phyloP scores from a whole-genome alignment of 768 basidiomycete species.

The Auricularia sp. region DNA sequence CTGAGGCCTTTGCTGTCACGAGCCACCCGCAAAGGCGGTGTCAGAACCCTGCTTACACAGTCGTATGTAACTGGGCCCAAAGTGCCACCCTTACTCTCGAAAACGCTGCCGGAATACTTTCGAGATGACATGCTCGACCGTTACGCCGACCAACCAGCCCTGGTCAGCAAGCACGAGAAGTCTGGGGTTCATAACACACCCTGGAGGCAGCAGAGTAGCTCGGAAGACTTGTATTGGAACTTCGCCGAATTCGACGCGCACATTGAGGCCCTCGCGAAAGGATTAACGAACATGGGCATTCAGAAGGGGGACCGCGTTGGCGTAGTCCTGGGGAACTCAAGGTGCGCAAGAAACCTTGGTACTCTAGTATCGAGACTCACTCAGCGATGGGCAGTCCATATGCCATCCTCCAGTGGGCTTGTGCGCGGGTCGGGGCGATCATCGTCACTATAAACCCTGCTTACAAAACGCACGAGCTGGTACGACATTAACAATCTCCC shows the following conservation, averaged over 20 bases:
- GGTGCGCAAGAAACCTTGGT: slow-evolving; percentile 30
- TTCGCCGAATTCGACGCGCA: slow-evolving; percentile 60
- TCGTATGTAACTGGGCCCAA: slow-evolving; percentile 50
- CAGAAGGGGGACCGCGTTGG: slow-evolving; percentile 67
- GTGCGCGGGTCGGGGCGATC: slow-evolving; percentile 74
- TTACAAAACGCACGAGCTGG: slow-evolving; percentile 61
- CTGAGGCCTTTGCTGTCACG: too few relatives aligned
- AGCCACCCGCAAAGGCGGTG: background rate
- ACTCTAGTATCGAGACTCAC: background rate
- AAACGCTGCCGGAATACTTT: slow-evolving; percentile 58
- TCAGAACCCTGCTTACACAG: slow-evolving; percentile 22
- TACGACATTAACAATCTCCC: slow-evolving; percentile 23
- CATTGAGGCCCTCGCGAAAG: slow-evolving; percentile 57
- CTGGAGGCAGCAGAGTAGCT: slow-evolving; percentile 36
- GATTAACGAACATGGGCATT: slow-evolving; percentile 59
- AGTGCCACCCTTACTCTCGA: slow-evolving; percentile 42
- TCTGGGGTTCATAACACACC: slow-evolving; percentile 55
- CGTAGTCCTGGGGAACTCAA: slow-evolving; percentile 78
- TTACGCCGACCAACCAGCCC: slow-evolving; percentile 42
- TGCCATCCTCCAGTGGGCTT: slow-evolving; percentile 76
- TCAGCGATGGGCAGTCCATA: slow-evolving; percentile 43
- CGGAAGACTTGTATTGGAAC: slow-evolving; percentile 56
- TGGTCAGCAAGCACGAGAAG: slow-evolving; percentile 53
- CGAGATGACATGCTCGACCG: slow-evolving; percentile 40
- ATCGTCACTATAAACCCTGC: slow-evolving; percentile 78